Percentiles rank a stretch among this genome's conserved stretches.
Conservation (phyloP, 1,139 yeast genomes). For the Yamadazyma triangularis region DNA sequence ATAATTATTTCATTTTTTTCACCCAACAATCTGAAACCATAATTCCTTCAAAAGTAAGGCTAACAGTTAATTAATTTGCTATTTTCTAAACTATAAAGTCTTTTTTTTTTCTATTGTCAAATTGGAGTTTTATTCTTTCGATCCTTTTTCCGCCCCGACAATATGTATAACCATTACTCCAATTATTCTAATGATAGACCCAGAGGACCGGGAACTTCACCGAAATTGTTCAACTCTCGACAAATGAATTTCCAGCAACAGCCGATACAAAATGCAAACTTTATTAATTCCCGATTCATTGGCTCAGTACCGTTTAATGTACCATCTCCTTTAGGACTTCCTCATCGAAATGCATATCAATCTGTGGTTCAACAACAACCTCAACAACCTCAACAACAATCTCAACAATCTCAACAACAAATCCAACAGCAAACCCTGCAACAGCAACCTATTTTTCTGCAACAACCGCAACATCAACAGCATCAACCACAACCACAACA, state of each 20-base stretch:
- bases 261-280: constrained; percentile 1
- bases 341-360: constrained; percentile 3
- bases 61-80: too few species aligned
- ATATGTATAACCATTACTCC: neutral
- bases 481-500: constrained; percentile 3
- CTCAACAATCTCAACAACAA: constrained; percentile 2
- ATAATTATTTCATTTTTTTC: too few species aligned
- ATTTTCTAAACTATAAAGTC: too few species aligned
- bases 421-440: constrained; percentile 5
- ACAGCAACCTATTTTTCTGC: constrained; percentile 1
- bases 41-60: too few species aligned
- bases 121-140: too few species aligned
- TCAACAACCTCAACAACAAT: constrained; percentile 7
- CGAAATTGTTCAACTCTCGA: constrained; percentile 1
- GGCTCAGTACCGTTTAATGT: neutral
- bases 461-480: too few species aligned
- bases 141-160: neutral
- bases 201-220: constrained; percentile 1
- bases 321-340: neutral
- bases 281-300: neutral
- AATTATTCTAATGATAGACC: neutral
- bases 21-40: neutral
- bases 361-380: constrained; percentile 13
- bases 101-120: too few species aligned
- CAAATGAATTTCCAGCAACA: constrained; percentile 4